Evolutionary conservation across 176 grass and related monocot genomes (phyloP), one percentile per base, ranked within the genome.

Genomic region (Eremochloa ophiuroides): DNA sequence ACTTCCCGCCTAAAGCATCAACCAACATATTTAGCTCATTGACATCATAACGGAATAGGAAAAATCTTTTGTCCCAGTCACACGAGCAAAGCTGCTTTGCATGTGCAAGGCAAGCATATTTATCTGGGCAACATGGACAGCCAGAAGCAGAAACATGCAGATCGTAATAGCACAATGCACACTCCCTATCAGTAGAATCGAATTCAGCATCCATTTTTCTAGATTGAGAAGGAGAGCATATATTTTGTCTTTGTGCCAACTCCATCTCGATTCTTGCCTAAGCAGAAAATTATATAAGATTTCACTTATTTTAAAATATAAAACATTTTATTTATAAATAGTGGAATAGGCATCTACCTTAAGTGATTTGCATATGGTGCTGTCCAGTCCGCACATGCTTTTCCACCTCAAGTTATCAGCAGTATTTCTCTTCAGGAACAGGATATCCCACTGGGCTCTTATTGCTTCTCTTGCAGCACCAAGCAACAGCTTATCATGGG

Each of bases 401-500:
- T 91, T 93, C 95, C 92, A 98, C 59, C 80, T 86, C 78, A 94
- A 27, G 39, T 95, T 93, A 41, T 87, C 92, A 62, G 80, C 80
- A 55, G 81, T 85, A 66, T 84, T 89, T 46, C 82, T 89, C 61
- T 88, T 89, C 43, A 72, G 79, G 67, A 98, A 93, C 71, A 77
- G 75, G 61, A 95, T 82, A 69, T 95, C 86, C 95, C 95, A 98
- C 84, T 93, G 90, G 60, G 84, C 86, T 89, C 75, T 95, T 69
- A 93, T 91, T 81, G 92, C 88, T 88, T 98, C 95, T 79, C 77
- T 93, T 89, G 88, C 83, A 68, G 90, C 88, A 13, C 92, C 90
- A 34, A 98, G 84, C 73, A 98, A 85, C 14, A 98, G 80, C 76
- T 98, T 98, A 82, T 98, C 95, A 79, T 98, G 95, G 30, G 95